These are phyloP conservation scores for Naegleria gruberi DNA, from an alignment of 208 protist species.

Conservation along the genomic window DNA sequence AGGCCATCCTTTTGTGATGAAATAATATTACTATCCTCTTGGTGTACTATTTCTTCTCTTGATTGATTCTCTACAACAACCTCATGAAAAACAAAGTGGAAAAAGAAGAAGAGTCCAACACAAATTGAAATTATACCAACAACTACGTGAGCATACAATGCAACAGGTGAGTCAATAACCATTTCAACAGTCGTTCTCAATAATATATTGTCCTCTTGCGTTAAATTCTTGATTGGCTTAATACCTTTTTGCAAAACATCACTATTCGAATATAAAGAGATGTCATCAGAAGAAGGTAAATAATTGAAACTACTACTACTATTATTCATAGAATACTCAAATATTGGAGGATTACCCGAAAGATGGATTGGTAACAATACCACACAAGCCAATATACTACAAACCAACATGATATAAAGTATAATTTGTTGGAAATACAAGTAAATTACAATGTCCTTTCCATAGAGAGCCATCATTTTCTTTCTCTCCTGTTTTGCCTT, in stretches of 20 bases:
- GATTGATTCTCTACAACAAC: not conserved
- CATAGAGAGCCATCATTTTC: not conserved
- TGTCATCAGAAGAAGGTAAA: not conserved
- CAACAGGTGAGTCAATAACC: not conserved
- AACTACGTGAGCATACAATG: not conserved
- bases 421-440: constrained; percentile 1
- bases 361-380: not conserved
- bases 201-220: not conserved
- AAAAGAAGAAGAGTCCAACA: not conserved
- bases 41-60: no score
- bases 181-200: constrained; percentile 7
- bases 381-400: not conserved
- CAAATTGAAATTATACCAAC: not conserved
- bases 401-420: not conserved
- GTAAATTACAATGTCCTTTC: not conserved
- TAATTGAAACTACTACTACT: not conserved
- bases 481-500: not conserved
- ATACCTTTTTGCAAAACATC: not conserved
- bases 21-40: not conserved
- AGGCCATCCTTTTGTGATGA: not conserved
- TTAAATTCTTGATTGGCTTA: not conserved
- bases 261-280: not conserved
- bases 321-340: not conserved
- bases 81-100: not conserved
- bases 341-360: not conserved